Conservation (phyloP, 2,329 filamentous ascomycete species). For the Diaporthe sp. region DNA sequence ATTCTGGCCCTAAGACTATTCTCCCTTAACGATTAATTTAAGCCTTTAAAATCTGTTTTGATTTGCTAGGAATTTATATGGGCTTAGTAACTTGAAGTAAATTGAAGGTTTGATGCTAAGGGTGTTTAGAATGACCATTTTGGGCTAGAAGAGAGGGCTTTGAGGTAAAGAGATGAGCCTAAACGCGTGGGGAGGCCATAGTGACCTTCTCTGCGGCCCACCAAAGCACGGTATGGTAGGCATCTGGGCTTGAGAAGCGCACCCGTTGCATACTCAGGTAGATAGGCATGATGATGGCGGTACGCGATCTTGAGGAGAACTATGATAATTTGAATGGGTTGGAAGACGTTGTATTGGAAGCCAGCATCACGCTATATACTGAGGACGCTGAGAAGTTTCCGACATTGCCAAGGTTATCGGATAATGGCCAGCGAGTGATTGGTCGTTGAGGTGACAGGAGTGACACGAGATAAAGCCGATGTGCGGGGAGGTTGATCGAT, state of each 20-base stretch:
- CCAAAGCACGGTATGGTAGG: no score
- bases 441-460: not conserved
- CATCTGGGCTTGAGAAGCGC: constrained; percentile 25
- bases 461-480: not conserved
- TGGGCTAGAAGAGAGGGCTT: no score
- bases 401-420: not conserved
- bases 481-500: not conserved
- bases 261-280: constrained; percentile 19
- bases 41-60: no score
- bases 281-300: not conserved
- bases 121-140: no score
- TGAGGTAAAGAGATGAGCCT: no score
- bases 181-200: no score
- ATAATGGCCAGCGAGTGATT: not conserved
- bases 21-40: no score
- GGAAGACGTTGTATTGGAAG: not conserved
- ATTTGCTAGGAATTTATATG: no score
- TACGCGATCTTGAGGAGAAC: not conserved
- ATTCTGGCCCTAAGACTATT: no score
- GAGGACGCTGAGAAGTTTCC: not conserved
- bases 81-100: no score
- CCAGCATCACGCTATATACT: not conserved
- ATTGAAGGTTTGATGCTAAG: no score
- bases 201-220: no score
- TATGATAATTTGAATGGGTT: not conserved